Percentiles rank a stretch among this genome's conserved stretches.
Evolutionary conservation across 768 basidiomycete genomes (phyloP).

Genomic region (Mycena filopes): DNA sequence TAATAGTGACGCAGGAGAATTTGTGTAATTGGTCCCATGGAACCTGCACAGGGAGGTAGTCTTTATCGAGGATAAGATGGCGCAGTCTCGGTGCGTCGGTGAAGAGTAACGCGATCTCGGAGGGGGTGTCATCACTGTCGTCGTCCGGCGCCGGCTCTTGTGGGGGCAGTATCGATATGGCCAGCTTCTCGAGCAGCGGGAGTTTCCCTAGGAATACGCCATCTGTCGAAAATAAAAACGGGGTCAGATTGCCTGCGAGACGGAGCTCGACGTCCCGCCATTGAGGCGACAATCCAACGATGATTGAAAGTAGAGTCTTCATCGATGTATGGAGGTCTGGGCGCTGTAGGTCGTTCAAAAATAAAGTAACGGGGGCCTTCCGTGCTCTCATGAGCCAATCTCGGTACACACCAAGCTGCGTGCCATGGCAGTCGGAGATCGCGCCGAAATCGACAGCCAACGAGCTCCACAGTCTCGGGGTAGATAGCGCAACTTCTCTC

Average conservation of each 20-base stretch:
- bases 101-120: neutral
- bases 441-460: neutral
- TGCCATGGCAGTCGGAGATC: neutral
- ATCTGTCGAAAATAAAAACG: neutral
- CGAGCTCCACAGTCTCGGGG: conserved; percentile 29
- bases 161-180: neutral
- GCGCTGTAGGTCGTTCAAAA: neutral
- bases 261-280: neutral
- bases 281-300: neutral
- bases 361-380: neutral
- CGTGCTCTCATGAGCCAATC: conserved; percentile 1
- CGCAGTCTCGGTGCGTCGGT: conserved; percentile 12
- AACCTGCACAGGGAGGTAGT: neutral
- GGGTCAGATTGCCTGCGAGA: neutral
- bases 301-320: neutral
- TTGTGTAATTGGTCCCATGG: conserved; percentile 13
- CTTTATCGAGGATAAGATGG: neutral
- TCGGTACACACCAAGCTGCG: neutral
- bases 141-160: too few relatives aligned
- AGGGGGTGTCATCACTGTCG: too few relatives aligned
- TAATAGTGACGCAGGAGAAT: neutral
- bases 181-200: neutral
- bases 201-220: neutral
- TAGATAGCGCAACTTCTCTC: conserved; percentile 24
- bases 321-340: neutral